Evolutionary conservation across 192 early-diverging fungal species (phyloP).

Genomic region (Linnemannia schmuckeri): DNA sequence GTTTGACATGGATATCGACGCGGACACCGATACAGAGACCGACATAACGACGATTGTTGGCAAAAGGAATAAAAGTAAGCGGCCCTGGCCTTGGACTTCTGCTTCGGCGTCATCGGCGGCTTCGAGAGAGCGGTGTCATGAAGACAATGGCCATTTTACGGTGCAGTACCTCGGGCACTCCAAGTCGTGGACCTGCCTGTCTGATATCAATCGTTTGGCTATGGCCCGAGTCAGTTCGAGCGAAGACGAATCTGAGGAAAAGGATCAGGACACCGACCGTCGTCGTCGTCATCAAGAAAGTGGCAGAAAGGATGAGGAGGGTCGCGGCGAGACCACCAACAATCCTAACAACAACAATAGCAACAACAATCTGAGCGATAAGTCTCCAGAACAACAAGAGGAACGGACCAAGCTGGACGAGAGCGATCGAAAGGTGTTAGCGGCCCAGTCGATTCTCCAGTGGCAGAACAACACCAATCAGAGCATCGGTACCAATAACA

Average conservation of each 20-base stretch:
- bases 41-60: not conserved
- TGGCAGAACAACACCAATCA: slow-evolving; percentile 3
- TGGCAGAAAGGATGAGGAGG: not conserved
- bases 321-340: not conserved
- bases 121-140: not conserved
- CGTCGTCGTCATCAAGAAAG: not conserved
- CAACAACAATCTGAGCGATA: not conserved
- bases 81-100: not conserved
- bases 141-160: not conserved
- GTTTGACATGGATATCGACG: not conserved
- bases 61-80: not conserved
- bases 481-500: not conserved
- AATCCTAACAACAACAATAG: not conserved
- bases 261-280: not conserved
- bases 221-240: not conserved
- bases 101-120: not conserved
- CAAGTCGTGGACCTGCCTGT: not conserved
- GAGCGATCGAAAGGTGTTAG: not conserved
- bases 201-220: not conserved
- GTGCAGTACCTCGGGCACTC: not conserved
- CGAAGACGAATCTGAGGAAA: not conserved
- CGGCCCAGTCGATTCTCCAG: not conserved
- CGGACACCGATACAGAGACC: not conserved
- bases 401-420: not conserved
- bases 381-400: not conserved